Percentiles rank a stretch among this genome's conserved stretches.
Evolutionary conservation across 139 green algal genomes (phyloP).

Genomic region (Pleodorina starrii): DNA sequence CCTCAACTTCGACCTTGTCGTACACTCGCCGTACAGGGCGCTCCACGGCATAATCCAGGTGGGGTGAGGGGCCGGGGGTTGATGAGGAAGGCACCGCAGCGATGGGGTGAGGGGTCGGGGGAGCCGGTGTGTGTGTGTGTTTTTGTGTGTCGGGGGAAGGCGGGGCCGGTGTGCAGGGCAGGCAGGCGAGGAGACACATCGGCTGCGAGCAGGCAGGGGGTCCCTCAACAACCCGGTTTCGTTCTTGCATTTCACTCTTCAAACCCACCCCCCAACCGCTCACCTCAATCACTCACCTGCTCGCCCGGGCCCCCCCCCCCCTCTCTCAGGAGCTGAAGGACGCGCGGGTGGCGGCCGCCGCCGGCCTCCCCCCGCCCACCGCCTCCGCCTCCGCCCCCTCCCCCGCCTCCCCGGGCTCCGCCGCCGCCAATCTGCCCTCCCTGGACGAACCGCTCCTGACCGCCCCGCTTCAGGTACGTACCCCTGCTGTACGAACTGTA

Average conservation of each 20-base stretch:
- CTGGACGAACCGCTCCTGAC: conserved; percentile 15
- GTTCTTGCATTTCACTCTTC: neutral
- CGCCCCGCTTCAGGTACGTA: no score
- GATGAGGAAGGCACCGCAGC: no score
- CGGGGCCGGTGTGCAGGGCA: no score
- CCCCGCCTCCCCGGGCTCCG: neutral
- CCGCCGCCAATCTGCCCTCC: no score
- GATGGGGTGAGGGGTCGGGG: no score
- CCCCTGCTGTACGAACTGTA: no score
- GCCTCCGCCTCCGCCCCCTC: neutral
- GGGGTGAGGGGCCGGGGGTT: neutral
- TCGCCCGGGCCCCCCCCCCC: neutral
- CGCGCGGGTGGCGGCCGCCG: neutral
- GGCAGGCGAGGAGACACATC: no score
- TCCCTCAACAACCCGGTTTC: neutral
- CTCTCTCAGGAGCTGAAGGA: conserved; percentile 19
- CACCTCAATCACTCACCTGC: neutral
- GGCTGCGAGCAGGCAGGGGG: no score
- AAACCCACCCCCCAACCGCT: neutral
- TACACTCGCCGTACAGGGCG: conserved; percentile 77
- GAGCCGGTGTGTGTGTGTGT: no score
- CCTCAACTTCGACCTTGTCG: conserved; percentile 87
- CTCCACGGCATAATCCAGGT: conserved; percentile 77
- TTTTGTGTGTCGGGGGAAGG: no score
- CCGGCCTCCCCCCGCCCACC: neutral